A percentile compares a stretch with the other conserved stretches of the same genome.
phyloP scores from a whole-genome alignment of 345 rosid genomes.

The Mercurialis annua region DNA sequence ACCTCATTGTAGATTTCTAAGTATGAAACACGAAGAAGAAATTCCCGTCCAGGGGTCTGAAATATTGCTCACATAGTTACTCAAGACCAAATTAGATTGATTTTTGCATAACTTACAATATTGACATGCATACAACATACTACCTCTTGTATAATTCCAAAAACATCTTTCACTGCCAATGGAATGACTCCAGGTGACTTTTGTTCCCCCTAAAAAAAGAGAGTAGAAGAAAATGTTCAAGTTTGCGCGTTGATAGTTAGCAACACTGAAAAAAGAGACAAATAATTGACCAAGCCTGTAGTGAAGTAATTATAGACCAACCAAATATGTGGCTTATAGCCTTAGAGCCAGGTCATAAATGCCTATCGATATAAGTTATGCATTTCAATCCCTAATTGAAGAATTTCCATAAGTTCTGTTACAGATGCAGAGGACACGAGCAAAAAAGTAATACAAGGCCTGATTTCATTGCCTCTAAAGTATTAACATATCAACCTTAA shows the following conservation, averaged over 20 bases:
- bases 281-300: not conserved
- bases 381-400: not conserved
- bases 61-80: conserved; percentile 24
- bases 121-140: conserved; percentile 4
- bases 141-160: conserved; percentile 97
- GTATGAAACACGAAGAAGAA: conserved; percentile 96
- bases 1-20: conserved; percentile 97
- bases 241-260: not conserved
- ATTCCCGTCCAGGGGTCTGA: conserved; percentile 88
- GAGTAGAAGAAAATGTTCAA: not conserved
- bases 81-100: not conserved
- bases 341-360: not conserved
- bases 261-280: not conserved
- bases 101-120: not conserved
- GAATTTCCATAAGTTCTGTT: not conserved
- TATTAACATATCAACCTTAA: not conserved
- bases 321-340: not conserved
- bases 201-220: conserved; percentile 79
- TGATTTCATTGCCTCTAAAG: not conserved
- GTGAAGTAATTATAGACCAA: not conserved
- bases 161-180: conserved; percentile 88
- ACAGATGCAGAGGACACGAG: not conserved
- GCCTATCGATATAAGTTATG: not conserved
- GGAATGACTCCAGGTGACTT: conserved; percentile 96
- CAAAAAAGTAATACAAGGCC: not conserved